Percentiles rank a stretch among this genome's conserved stretches.
Conservation (phyloP, 2,329 filamentous ascomycete genomes). For the Xylariaceae sp. region DNA sequence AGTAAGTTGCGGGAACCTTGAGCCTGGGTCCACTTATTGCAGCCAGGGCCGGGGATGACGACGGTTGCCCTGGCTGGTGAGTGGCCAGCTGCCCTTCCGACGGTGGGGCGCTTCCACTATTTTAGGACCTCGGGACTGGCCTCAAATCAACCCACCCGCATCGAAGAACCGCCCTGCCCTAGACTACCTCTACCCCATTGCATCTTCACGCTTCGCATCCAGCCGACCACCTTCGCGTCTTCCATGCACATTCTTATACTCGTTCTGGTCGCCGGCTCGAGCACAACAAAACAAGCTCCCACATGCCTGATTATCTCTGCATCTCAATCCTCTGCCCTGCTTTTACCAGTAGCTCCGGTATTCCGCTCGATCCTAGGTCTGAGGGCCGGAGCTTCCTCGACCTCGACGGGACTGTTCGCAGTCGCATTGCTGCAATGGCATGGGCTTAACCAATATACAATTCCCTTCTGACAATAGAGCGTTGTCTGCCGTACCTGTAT, state of each 20-base stretch:
- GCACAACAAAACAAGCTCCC: conserved; percentile 40
- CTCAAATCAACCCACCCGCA: conserved; percentile 31
- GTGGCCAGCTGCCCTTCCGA: conserved; percentile 25
- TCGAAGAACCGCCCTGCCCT: conserved; percentile 22
- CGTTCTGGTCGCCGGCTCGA: conserved; percentile 49
- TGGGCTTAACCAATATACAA: conserved; percentile 9
- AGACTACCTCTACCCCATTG: conserved; percentile 32
- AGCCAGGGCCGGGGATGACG: conserved; percentile 31
- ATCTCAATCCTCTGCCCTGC: conserved; percentile 20
- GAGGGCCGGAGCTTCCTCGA: conserved; percentile 26
- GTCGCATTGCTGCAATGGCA: conserved; percentile 8
- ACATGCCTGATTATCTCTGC: conserved; percentile 26
- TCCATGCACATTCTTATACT: conserved; percentile 60
- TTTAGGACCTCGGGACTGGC: conserved; percentile 34
- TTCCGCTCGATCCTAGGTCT: conserved; percentile 24
- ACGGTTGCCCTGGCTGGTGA: conserved; percentile 24
- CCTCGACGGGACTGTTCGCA: conserved; percentile 13
- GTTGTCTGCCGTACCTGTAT: neutral
- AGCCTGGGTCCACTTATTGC: conserved; percentile 19
- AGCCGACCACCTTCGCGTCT: conserved; percentile 24
- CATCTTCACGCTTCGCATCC: conserved; percentile 19
- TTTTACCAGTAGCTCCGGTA: conserved; percentile 16
- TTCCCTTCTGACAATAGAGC: conserved; percentile 10
- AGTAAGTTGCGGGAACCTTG: conserved; percentile 22
- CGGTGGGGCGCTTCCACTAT: conserved; percentile 27